Evolutionary conservation across 805 yeast genomes (phyloP), one percentile per base, ranked within the genome.

Genomic region (Ogataea trehaloabstinens): DNA sequence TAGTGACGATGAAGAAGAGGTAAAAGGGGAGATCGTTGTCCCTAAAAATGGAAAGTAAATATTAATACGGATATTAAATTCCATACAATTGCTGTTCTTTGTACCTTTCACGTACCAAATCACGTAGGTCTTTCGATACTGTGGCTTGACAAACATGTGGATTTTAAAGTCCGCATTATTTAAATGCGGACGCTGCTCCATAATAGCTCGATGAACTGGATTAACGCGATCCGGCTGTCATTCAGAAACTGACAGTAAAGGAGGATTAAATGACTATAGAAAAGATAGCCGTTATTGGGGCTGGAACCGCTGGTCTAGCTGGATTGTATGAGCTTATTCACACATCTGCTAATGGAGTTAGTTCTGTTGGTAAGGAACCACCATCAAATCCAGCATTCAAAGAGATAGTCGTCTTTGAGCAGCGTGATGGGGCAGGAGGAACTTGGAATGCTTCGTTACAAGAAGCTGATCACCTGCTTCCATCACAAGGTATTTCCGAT

Each of bases 371-470:
- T 4, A 19, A 30, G 15, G 34, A 24, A 6, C 34, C 36, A 8
- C 25, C 28, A 11, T 36, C 44, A 4, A 35, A 40, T 8, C 58
- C 59, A 1, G 52, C 54, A 12, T 67, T 67, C 38, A 40, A 48
- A 12, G 48, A 56, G 31, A 46, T 66, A 10, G 67, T 61, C 4
- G 67, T 58, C 3, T 67, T 65, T 48, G 71, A 67, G 48, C 68
- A 65, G 41, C 58, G 62, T 27, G 46, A 45, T 6, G 47, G 49
- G 17, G 52, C 63, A 18, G 73, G 71, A 7, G 73, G 71, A 4
- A 55, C 64, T 15, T 67, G 73, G 71, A 34, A 61, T 5, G 41
- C 24, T 34, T 24, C 45, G 24, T 12, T 22, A 22, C 33, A 41
- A 25, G 32, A 36, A 24, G 16, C 48, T 15, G 53, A 59, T 41